A percentile compares a stretch with the other conserved stretches of the same genome.
phyloP scores from a whole-genome alignment of 768 basidiomycete genomes.

The Boletus barrowsii region DNA sequence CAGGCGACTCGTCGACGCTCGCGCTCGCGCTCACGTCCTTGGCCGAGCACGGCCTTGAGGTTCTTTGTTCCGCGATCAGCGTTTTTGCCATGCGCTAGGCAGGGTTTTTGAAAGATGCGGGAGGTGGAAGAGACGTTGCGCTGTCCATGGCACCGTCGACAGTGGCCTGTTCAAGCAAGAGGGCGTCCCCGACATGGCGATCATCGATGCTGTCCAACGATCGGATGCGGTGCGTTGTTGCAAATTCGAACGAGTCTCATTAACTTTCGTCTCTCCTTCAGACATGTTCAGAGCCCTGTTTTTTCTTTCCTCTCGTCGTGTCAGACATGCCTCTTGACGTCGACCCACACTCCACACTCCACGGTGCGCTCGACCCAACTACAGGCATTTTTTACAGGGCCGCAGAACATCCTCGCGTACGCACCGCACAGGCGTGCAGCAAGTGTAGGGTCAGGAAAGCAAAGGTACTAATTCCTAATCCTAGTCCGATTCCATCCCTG shows the following conservation, averaged over 20 bases:
- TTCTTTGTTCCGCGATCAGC: constrained; percentile 67
- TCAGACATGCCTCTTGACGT: constrained; percentile 2
- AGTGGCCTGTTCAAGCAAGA: too few species aligned
- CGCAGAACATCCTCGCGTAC: constrained; percentile 59
- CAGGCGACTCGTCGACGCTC: constrained; percentile 59
- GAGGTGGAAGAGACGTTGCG: too few species aligned
- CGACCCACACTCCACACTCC: constrained; percentile 34
- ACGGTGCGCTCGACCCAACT: constrained; percentile 37
- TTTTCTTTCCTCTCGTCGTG: not conserved
- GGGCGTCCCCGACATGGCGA: too few species aligned
- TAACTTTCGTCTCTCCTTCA: not conserved
- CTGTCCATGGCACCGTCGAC: too few species aligned
- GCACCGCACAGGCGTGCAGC: constrained; percentile 74
- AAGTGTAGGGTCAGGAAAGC: constrained; percentile 72
- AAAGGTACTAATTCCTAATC: constrained; percentile 40
- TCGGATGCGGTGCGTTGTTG: too few species aligned
- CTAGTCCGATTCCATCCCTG: not conserved
- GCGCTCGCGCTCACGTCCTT: constrained; percentile 62
- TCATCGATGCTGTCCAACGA: too few species aligned
- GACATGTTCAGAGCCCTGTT: not conserved
- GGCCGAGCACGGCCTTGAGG: constrained; percentile 67
- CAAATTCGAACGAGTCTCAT: not conserved
- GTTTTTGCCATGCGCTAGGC: constrained; percentile 50
- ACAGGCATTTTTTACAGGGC: constrained; percentile 68
- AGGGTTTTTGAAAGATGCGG: too few species aligned